Base-by-base conservation (phyloP, 2,329 filamentous ascomycete species). In the Cladorrhinum sp. region DNA sequence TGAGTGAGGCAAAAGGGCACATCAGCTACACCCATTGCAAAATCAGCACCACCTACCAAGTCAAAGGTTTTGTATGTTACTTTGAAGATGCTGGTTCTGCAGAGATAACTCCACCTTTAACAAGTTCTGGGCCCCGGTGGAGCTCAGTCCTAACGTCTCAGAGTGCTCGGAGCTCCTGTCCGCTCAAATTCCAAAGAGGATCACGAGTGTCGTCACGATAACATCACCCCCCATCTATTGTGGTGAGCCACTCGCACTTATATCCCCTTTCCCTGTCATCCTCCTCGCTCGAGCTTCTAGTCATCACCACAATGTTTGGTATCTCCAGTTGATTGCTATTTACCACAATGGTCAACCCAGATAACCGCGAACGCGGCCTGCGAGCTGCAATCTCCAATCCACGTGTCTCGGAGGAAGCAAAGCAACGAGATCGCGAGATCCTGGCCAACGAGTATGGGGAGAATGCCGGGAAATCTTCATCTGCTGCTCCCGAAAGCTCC, bases 351-450 rank as follows among this genome's bases (percentile, higher is more conserved):
- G 49, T 62, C 7, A 64, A 69, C 18, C 26, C 59, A 39, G 58
- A 39, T n/a, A 65, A 68, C 33, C 66, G 66, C 9, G 66, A 69
- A 20, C 63, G 68, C 2, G 68, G 68, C 50, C 66, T 69, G n/a
- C 65, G 62, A 48, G 67, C 68, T 4, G 67, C 68, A 49, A 54
- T 69, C 55, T 61, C 61, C 60, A 70, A 70, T 59, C 68, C 68
- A 20, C 58, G 64, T 1, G 68, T 69, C 1, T 70, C 68, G 0
- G 67, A 70, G 18, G 42, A 68, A 52, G 68, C 67, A 21, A 70
- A 69, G 54, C 56, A 68, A 49, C 66, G 62, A 20, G 66, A 69
- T 61, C 66, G 66, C 4, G 66, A 68, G 59, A 67, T 68, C 1
- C 57, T 69, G 6, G 65, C 61, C 20, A 66, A 24, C 52, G 67